Conservation (phyloP, 306 rosid genomes). For the Dryas octopetala region DNA sequence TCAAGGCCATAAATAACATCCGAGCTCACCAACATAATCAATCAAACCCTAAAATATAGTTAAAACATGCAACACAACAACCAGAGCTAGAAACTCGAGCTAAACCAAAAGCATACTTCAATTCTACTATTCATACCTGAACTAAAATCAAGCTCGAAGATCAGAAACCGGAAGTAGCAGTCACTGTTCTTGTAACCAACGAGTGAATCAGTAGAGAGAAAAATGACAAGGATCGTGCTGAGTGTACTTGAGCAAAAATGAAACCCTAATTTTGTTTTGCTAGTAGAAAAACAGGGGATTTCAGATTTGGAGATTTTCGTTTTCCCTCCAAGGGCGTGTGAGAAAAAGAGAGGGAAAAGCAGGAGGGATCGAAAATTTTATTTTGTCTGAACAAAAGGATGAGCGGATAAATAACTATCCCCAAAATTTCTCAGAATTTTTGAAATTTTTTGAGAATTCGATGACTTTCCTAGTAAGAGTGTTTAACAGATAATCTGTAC, state of each 20-base stretch:
- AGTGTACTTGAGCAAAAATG: slow-evolving; percentile 25
- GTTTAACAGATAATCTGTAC: no score
- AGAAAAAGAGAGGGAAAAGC: slow-evolving; percentile 85
- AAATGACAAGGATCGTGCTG: slow-evolving; percentile 5
- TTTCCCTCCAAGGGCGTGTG: slow-evolving; percentile 75
- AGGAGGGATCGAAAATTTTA: slow-evolving; percentile 43
- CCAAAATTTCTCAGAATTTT: slow-evolving; percentile 13
- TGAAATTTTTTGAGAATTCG: not conserved
- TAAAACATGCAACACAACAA: not conserved
- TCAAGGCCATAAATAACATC: not conserved
- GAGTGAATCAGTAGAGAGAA: slow-evolving; percentile 18
- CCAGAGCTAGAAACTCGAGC: slow-evolving; percentile 13
- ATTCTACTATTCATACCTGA: slow-evolving; percentile 34
- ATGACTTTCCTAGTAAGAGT: not conserved
- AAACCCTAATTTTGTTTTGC: slow-evolving; percentile 56
- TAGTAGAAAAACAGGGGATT: slow-evolving; percentile 30
- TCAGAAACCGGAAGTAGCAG: slow-evolving; percentile 7
- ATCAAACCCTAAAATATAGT: slow-evolving; percentile 37
- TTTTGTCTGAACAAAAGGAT: slow-evolving; percentile 38
- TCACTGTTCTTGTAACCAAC: slow-evolving; percentile 4
- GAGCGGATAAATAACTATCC: slow-evolving; percentile 19
- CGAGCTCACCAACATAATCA: slow-evolving; percentile 16
- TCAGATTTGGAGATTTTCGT: slow-evolving; percentile 35
- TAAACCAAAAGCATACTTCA: slow-evolving; percentile 12
- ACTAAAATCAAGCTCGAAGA: slow-evolving; percentile 17